A percentile compares a stretch with the other conserved stretches of the same genome.
phyloP scores from a whole-genome alignment of 192 early-diverging fungal species.

The Podila minutissima region DNA sequence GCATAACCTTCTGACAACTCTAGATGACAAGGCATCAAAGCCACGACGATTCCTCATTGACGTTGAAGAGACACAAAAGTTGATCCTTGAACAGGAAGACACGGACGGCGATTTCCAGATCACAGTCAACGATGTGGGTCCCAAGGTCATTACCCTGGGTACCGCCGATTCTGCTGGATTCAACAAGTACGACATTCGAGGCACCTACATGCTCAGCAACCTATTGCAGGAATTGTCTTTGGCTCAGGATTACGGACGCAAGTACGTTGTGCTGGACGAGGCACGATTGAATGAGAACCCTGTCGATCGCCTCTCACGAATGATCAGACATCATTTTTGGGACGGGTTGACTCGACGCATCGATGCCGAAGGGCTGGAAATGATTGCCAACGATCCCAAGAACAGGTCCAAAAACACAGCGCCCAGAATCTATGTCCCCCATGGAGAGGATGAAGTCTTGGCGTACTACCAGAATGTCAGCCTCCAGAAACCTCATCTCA shows the following conservation, averaged over 20 bases:
- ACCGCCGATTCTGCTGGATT: slow-evolving; percentile 89
- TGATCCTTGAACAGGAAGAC: slow-evolving; percentile 92
- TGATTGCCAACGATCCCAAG: slow-evolving; percentile 93
- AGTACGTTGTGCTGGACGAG: slow-evolving; percentile 90
- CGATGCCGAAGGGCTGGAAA: slow-evolving; percentile 86
- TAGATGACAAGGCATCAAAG: slow-evolving; percentile 68
- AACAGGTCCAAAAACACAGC: slow-evolving; percentile 78
- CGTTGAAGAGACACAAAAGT: slow-evolving; percentile 81
- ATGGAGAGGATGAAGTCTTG: slow-evolving; percentile 75
- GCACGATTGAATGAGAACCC: slow-evolving; percentile 94
- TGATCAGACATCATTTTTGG: slow-evolving; percentile 96
- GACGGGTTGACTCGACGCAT: slow-evolving; percentile 92
- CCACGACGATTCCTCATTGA: slow-evolving; percentile 87
- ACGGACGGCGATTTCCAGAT: slow-evolving; percentile 96
- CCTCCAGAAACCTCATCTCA: slow-evolving; percentile 69
- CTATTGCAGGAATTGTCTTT: slow-evolving; percentile 95
- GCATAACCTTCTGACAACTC: not conserved
- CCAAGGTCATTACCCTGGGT: slow-evolving; percentile 87
- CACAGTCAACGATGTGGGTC: slow-evolving; percentile 91
- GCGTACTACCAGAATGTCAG: slow-evolving; percentile 85
- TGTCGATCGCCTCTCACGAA: slow-evolving; percentile 85
- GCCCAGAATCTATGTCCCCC: slow-evolving; percentile 95
- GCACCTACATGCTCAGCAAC: slow-evolving; percentile 95
- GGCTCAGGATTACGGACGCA: slow-evolving; percentile 87
- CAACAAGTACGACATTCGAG: slow-evolving; percentile 89